Percentiles rank a stretch among this genome's conserved stretches.
phyloP scores from a whole-genome alignment of 768 basidiomycete genomes.

The Leccinum obscurum region DNA sequence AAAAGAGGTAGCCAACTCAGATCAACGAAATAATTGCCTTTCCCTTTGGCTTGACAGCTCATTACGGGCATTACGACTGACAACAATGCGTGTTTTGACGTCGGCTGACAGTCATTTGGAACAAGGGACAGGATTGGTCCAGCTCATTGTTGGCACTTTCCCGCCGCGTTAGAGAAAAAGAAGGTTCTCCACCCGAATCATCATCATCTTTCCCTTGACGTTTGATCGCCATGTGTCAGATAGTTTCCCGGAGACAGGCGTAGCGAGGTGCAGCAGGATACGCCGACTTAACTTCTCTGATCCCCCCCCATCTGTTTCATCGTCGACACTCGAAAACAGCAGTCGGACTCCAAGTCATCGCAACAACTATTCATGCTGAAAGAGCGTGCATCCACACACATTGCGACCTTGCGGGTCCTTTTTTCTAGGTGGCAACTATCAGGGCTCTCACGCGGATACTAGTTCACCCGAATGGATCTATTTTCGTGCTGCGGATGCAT shows the following conservation, averaged over 20 bases:
- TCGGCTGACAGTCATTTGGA: slow-evolving; percentile 21
- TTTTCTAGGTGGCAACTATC: neutral
- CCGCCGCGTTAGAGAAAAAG: slow-evolving; percentile 12
- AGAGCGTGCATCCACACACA: neutral
- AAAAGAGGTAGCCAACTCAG: neutral
- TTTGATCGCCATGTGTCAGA: slow-evolving; percentile 30
- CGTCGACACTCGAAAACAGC: slow-evolving; percentile 15
- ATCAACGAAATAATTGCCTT: slow-evolving; percentile 1
- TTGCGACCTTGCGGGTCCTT: neutral
- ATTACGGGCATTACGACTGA: slow-evolving; percentile 20
- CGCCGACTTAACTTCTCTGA: slow-evolving; percentile 9
- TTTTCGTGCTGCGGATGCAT: neutral
- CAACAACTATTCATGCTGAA: slow-evolving; percentile 11
- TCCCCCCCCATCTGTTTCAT: slow-evolving; percentile 26
- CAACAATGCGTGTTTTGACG: slow-evolving; percentile 21
- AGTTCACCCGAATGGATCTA: neutral
- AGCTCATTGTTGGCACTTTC: slow-evolving; percentile 29
- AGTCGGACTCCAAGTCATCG: slow-evolving; percentile 9
- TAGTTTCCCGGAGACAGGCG: slow-evolving; percentile 16
- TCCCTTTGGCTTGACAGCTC: slow-evolving; percentile 22
- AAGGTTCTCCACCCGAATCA: slow-evolving; percentile 4
- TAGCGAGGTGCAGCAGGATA: slow-evolving; percentile 23
- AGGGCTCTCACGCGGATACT: slow-evolving; percentile 9
- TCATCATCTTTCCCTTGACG: slow-evolving; percentile 20
- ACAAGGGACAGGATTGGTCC: slow-evolving; percentile 13